Base-by-base conservation (phyloP, 2,329 filamentous ascomycete genomes). In the Purpureocillium takamizusanense region DNA sequence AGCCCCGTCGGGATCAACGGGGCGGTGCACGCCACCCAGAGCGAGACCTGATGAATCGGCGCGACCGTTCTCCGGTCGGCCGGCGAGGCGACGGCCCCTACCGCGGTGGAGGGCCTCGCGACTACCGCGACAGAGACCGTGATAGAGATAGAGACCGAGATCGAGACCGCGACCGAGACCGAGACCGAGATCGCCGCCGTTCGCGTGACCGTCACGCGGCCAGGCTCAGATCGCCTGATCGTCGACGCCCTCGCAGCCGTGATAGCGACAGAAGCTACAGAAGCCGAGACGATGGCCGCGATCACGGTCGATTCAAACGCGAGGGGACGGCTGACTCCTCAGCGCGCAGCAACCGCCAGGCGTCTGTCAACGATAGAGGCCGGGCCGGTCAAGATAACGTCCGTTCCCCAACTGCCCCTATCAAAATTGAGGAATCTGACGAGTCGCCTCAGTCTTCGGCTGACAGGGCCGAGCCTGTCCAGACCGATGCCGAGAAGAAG, bases 281-380 rank as follows among this genome's bases (percentile, higher is more conserved):
- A 52, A 81, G 80, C 66, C 80, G 81, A 72, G 84, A 86, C 62
- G 81, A 81, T 54, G 86, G 79, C 59, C 76, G 75, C 59, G 82
- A 86, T 54, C 74, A 74, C 57, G 67, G 63, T 54, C 73, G 71
- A 57, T 72, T 70, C 51, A 76, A 76, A 56, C 76, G 76, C 59
- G 83, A 83, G 60, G 77, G 73, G 61, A 83, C 83, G 61, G 72
- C 77, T 72, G 83, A 87, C 64, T 79, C 81, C 51, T 75, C 72
- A 60, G 60, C 72, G 54, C 78, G 79, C 60, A 73, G 69, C 63
- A 79, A 73, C 69, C 65, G 73, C 51, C 74, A 73, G 51, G 70
- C 73, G 36, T 64, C 66, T 31, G 55, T 67, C 28, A 63, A 54
- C 39, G 73, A 72, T 46, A 63, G 67, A 33, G 63, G 67, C 10